A percentile compares a stretch with the other conserved stretches of the same genome.
Evolutionary conservation across 768 basidiomycete genomes (phyloP).

Genomic region (Naganishia randhawae): DNA sequence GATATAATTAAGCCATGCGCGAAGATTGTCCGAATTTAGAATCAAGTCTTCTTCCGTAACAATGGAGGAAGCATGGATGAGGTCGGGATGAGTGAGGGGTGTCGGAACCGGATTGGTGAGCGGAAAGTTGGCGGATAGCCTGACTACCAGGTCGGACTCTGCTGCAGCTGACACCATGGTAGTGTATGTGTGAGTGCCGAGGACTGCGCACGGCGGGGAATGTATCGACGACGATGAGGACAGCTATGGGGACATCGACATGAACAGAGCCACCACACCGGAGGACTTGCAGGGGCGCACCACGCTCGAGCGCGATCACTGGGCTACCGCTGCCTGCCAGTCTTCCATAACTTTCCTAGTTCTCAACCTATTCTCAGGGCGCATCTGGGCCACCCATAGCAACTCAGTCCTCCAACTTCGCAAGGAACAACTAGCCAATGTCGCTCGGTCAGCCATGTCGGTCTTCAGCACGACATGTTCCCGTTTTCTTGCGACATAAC

Average conservation of each 20-base stretch:
- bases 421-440: slow-evolving; percentile 1
- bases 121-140: slow-evolving; percentile 64
- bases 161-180: slow-evolving; percentile 7
- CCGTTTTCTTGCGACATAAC: not conserved
- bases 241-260: not conserved
- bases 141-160: slow-evolving; percentile 12
- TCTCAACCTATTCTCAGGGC: too few species aligned
- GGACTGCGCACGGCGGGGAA: not conserved
- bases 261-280: not conserved
- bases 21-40: slow-evolving; percentile 82
- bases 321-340: too few species aligned
- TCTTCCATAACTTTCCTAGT: too few species aligned
- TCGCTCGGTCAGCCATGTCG: slow-evolving; percentile 7
- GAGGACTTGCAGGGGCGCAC: not conserved
- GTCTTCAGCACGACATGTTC: slow-evolving; percentile 1
- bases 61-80: slow-evolving; percentile 71
- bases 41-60: slow-evolving; percentile 90
- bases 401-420: too few species aligned
- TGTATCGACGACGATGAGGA: not conserved
- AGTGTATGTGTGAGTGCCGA: not conserved
- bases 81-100: slow-evolving; percentile 69
- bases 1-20: slow-evolving; percentile 89
- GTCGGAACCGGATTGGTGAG: slow-evolving; percentile 79
- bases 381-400: too few species aligned
- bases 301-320: not conserved